Evolutionary conservation across 2,329 filamentous ascomycete species (phyloP), one percentile per base, ranked within the genome.

Genomic region (Elsinoe australis): DNA sequence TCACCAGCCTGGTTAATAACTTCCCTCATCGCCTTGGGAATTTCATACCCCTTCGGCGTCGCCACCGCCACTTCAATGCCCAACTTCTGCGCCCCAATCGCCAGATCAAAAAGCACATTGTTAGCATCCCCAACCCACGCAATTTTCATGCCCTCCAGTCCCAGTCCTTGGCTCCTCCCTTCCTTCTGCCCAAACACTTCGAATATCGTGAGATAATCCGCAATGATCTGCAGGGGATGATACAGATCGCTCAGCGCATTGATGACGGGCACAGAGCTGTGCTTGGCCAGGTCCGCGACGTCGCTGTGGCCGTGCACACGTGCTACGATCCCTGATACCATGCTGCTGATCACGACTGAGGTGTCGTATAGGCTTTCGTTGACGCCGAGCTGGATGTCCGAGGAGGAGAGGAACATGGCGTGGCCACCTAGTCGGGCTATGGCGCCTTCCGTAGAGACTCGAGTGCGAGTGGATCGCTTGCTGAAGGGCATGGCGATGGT

Each of bases 111-210:
- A 18, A 96, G 78, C 21, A 98, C 90, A 58, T 98, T 98, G 71
- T 96, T 98, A 8, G 88, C 87, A 63, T 98, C 90, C 47, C 90
- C 90, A 36, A 98, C 75, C 92, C 92, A 98, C 12, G 92, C 90
- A 53, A 96, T 78, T 69, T 95, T 96, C 59, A 95, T 67, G 1
- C 87, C 87, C 56, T 86, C 78, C 3, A 94, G 72, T 1, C 86
- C 85, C 5, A 94, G 73, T 46, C 71, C 71, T 10, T 64, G n/a
- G n/a, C n/a, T n/a, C n/a, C n/a, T 60, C 10, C 51, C 52, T 29
- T 47, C 51, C 0, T 73, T 70, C 22, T 49, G 17, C 3, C 51
- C 52, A 64, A 89, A 87, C 1, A 75, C 72, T 69, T 96, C 90
- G 62, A 85, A 75, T 46, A 98, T 82, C 21, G 92, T 96, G 52